A percentile compares a stretch with the other conserved stretches of the same genome.
Conservation (phyloP, 2,329 filamentous ascomycete genomes). For the Exophiala mesophila region DNA sequence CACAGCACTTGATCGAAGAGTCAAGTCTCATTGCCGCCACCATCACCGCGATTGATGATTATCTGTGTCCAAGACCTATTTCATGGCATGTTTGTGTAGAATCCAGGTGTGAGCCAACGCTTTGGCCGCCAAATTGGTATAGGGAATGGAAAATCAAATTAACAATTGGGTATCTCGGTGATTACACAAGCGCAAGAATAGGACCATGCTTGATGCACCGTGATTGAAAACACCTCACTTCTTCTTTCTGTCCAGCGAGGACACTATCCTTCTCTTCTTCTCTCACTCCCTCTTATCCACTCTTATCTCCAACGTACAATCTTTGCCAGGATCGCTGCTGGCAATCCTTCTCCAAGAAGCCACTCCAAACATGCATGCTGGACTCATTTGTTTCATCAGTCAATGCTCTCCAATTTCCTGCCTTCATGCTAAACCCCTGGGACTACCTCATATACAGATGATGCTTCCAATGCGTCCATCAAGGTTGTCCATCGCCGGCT, state of each 20-base stretch:
- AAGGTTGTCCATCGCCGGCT: background rate
- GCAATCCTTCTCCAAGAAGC: background rate
- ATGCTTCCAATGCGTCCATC: no score
- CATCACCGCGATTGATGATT: no score
- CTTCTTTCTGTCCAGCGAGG: slow-evolving; percentile 2
- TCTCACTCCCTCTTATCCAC: background rate
- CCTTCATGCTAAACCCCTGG: no score
- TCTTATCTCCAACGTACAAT: background rate
- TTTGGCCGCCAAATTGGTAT: no score
- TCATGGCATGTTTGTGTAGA: no score
- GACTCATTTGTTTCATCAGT: background rate
- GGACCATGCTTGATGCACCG: background rate
- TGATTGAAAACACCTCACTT: no score
- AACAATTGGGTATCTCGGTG: slow-evolving; percentile 2
- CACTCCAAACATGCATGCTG: background rate
- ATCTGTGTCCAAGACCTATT: no score
- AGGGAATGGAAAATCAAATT: background rate
- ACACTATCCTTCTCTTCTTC: slow-evolving; percentile 1
- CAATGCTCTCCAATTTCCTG: background rate
- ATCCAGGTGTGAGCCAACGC: no score
- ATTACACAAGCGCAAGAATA: slow-evolving; percentile 1
- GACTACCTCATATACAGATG: no score
- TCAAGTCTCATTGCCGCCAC: no score
- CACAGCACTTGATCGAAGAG: no score
- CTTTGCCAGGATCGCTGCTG: no score